Conservation (phyloP, 2,329 filamentous ascomycete species). For the Botryosphaeria dothidea region DNA sequence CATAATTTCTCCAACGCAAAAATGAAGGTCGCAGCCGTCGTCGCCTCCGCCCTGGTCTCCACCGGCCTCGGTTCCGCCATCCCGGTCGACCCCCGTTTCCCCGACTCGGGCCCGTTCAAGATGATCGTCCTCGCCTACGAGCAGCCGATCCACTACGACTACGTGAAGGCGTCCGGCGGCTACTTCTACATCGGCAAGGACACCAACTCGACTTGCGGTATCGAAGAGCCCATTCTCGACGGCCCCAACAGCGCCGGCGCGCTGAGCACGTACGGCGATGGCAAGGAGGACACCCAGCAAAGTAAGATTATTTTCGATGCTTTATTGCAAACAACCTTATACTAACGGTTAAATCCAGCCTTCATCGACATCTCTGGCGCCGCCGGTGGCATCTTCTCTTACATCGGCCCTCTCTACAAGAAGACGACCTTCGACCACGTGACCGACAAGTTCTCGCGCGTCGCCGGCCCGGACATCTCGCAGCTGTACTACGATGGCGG, state of each 20-base stretch:
- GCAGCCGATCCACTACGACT: constrained; percentile 2
- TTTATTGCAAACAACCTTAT: background rate
- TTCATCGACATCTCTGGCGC: constrained; percentile 6
- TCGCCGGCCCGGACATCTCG: background rate
- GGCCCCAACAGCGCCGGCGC: background rate
- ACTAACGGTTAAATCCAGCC: background rate
- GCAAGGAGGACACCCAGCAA: background rate
- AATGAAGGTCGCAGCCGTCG: constrained; percentile 4
- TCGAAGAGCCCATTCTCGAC: background rate
- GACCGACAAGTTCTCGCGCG: background rate
- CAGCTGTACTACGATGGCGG: constrained; percentile 6
- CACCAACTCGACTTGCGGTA: constrained; percentile 2
- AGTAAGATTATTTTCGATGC: background rate
- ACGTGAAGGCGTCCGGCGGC: background rate
- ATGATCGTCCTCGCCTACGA: background rate
- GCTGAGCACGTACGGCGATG: background rate
- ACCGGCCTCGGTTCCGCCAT: background rate
- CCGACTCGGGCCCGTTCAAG: background rate
- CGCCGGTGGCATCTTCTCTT: background rate
- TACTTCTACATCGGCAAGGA: constrained; percentile 9
- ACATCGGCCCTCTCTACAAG: background rate
- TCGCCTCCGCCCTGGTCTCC: background rate
- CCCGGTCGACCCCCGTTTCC: constrained; percentile 4
- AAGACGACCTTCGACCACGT: background rate
- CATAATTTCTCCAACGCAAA: background rate